Base-by-base conservation (phyloP, 495 filamentous ascomycete genomes). In the Bombardia bombarda region DNA sequence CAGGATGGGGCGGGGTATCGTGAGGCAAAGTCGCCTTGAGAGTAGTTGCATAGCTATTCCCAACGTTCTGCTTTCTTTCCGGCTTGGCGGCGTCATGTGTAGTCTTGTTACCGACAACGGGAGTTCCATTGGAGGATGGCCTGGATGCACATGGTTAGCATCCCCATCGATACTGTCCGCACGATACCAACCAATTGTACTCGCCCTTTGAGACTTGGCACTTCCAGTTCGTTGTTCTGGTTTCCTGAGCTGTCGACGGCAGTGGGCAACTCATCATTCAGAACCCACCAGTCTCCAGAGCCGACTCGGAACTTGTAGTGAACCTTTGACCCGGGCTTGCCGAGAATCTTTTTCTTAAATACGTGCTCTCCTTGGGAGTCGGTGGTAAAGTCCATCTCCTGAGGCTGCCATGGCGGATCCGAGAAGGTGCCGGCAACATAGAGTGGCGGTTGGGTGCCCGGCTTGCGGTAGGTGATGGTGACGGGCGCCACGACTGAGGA, bases 241-340 rank as follows among this genome's bases (percentile, higher is more conserved):
- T 79, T 80, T 24, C 80, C 80, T 7, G 41, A 38, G 9, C 65
- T 58, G 47, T 83, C 80, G 30, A 66, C 72, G 3, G 65, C 76
- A n/a, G 63, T 77, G 1, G 72, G 65, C 4, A 61, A 58, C 26
- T 56, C 56, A 19, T 82, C 74, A 41, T 84, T 72, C 35, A 81
- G 52, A 3, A 77, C 71, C 83, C 82, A 84, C 74, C 75, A 79
- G 49, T 84, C 71, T 24, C 74, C 74, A 2, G 60, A 35, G 4
- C 79, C 82, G 38, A 84, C 57, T 18, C 80, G 70, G 52, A 87
- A 84, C 56, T 85, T 84, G 65, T 85, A 87, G 49, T 83, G 75
- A 45, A 81, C 76, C 44, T 74, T 59, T 16, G 65, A 62, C 17
- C 63, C 72, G 37, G 65, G 58, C 20, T 67, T 53, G 9, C 57